Base-by-base conservation (phyloP, 345 rosid genomes). In the Excoecaria agallocha region DNA sequence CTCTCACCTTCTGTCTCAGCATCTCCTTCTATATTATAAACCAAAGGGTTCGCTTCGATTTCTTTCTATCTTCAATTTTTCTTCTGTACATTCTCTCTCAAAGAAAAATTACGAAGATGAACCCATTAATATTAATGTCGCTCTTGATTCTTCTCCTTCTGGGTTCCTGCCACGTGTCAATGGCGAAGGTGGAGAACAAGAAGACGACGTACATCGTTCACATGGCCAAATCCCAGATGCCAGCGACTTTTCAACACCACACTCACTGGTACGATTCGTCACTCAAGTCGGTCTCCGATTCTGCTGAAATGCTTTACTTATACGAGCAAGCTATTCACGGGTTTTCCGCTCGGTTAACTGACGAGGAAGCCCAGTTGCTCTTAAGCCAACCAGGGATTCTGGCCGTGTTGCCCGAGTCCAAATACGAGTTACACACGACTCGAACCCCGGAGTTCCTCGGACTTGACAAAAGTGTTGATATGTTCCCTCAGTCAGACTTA, bases 141-240 rank as follows among this genome's bases (percentile, higher is more conserved):
- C 57, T 80, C 50, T 13, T 63, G 37, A 13, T 74, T 51, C 3
- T 83, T 66, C 74, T 87, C 51, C 38, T 76, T 57, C 84, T 89
- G 75, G 68, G 85, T 68, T 20, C 80, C 41, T 75, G 80, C 84
- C 82, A 77, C 75, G 77, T 78, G 78, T 81, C 79, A 66, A n/a
- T 61, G 72, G 81, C 82, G 1, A 8, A 49, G 25, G 45, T 35
- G 11, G 15, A 51, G 41, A 62, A 22, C 11, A 45, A 48, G 50
- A 80, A 80, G 58, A 80, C 56, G 17, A 94, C 97, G n/a, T 94
- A 89, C 90, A 90, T 94, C 60, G 93, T 94, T 50, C 97, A 94
- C 89, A 89, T 89, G 91, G 82, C 88, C n/a, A 86, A 82, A 83
- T 85, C 88, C 78, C 75, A 86, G 83, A 90, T 92, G 95, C 98